A percentile compares a stretch with the other conserved stretches of the same genome.
phyloP scores from a whole-genome alignment of 306 rosid species.

The Cucumis hystrix region DNA sequence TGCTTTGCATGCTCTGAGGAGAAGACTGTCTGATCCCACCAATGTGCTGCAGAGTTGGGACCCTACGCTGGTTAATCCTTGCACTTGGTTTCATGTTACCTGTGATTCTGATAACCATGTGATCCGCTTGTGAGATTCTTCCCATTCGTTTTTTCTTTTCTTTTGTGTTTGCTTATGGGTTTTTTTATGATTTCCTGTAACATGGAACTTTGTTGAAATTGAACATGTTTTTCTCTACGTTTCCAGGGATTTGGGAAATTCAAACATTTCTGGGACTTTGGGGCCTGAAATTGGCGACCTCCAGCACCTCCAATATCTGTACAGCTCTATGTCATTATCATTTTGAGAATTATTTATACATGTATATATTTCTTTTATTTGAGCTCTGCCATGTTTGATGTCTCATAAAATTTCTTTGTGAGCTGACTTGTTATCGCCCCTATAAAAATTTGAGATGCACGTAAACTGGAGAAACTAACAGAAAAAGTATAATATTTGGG shows the following conservation, averaged over 20 bases:
- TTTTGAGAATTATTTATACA: not conserved
- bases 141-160: not conserved
- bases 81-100: constrained; percentile 96
- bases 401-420: not conserved
- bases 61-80: constrained; percentile 96
- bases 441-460: not conserved
- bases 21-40: constrained; percentile 56
- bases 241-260: constrained; percentile 91
- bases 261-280: constrained; percentile 72
- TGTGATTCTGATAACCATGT: constrained; percentile 71
- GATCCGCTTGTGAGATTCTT: constrained; percentile 56
- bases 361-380: not conserved
- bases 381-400: not conserved
- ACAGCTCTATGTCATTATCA: constrained; percentile 9
- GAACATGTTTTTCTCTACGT: constrained; percentile 13
- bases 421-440: not conserved
- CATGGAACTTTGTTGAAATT: not conserved
- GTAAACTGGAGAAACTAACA: not conserved
- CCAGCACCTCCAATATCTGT: constrained; percentile 73
- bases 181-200: not conserved
- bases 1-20: constrained; percentile 73
- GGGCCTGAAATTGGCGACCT: constrained; percentile 82
- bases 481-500: not conserved
- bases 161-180: not conserved
- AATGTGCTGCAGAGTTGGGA: constrained; percentile 94